Evolutionary conservation across 2,329 filamentous ascomycete species (phyloP).

Genomic region (Penicillium sp.): DNA sequence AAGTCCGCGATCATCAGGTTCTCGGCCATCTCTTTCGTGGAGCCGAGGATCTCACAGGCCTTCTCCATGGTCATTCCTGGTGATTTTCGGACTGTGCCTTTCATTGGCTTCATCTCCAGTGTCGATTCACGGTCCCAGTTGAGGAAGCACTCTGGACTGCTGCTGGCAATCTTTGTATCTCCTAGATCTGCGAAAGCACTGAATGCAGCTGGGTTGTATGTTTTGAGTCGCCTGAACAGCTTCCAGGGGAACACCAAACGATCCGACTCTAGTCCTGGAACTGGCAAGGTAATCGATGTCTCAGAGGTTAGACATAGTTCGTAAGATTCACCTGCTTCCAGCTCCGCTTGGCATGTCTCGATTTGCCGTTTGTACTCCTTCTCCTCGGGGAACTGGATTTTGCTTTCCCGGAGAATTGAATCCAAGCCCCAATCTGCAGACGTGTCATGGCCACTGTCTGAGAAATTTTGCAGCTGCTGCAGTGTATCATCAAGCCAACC

Average conservation of each 20-base stretch:
- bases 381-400: conserved; percentile 39
- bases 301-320: conserved; percentile 81
- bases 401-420: conserved; percentile 32
- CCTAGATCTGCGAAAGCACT: conserved; percentile 76
- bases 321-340: conserved; percentile 78
- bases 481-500: conserved; percentile 47
- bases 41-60: conserved; percentile 70
- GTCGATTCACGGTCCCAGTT: conserved; percentile 57
- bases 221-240: conserved; percentile 69
- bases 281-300: conserved; percentile 58
- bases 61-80: conserved; percentile 66
- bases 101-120: conserved; percentile 80
- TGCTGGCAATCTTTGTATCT: conserved; percentile 70
- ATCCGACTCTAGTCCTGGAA: conserved; percentile 20
- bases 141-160: conserved; percentile 87
- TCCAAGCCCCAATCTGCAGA: conserved; percentile 29
- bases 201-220: conserved; percentile 77
- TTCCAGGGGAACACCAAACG: conserved; percentile 58
- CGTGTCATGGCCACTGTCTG: conserved; percentile 2
- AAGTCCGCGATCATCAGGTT: conserved; percentile 98
- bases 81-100: conserved; percentile 87
- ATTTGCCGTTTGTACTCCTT: conserved; percentile 66
- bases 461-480: conserved; percentile 27
- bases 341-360: conserved; percentile 66
- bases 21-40: conserved; percentile 88